Base-by-base conservation (phyloP, 2,329 filamentous ascomycete genomes). In the Camptophora hylomeconis region DNA sequence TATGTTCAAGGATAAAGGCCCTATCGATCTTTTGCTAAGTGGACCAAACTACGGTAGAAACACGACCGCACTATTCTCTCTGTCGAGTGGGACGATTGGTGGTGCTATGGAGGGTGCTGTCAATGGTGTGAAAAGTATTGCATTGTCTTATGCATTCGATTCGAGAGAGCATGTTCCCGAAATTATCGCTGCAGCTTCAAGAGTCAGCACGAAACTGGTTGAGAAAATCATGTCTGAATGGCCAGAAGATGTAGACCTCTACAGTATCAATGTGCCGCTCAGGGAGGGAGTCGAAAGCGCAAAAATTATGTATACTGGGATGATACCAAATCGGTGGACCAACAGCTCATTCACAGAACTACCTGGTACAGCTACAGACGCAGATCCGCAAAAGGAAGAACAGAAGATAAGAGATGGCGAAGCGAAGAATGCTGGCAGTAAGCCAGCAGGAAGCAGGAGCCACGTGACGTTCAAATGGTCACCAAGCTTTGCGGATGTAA, bases 401-500 rank as follows among this genome's bases (percentile, higher is more conserved):
- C 67, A 74, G 44, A 65, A 66, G 40, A 76, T 92, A 38, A 69
- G 84, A 25, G 71, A 79, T 49, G 69, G 67, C 12, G 69, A 75
- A 32, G 63, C 65, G 13, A 37, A 48, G 22, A 15, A 41, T 35
- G 24, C 39, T 24, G 29, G 45, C 29, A 35, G 18, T 37, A 25
- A 15, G 36, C 28, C 12, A 38, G 38, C 33, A 42, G 48, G 24
- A 50, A n/a, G n/a, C n/a, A 75, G 83, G 50, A 68, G 63, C 32
- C 82, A 92, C 54, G 82, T 80, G 52, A 80, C 92, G 55, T 95
- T 94, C 64, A 92, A 87, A 57, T 95, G 89, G 89, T 74, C 80
- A 26, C 89, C 87, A 2, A 72, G 72, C 39, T 89, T 95, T 54
- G 66, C 71, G 18, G 86, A 92, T 53, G 83, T 95, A 2, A 83